Evolutionary conservation across 768 basidiomycete species (phyloP).

Genomic region (Termitomyces sp.): DNA sequence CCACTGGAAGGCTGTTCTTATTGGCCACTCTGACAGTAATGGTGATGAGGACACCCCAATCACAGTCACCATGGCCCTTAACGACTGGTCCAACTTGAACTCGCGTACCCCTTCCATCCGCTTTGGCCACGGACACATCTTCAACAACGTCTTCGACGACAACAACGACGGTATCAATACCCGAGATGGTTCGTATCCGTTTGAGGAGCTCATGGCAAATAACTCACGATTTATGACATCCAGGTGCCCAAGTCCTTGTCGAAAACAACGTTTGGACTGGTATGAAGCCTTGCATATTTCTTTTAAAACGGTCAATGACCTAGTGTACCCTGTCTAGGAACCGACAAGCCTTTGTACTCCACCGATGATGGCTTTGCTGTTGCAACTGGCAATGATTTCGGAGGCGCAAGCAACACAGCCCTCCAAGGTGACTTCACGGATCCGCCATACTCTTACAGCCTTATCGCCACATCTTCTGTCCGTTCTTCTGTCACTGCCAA

Average conservation of each 20-base stretch:
- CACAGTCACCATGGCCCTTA: slow-evolving; percentile 38
- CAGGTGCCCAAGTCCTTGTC: slow-evolving; percentile 40
- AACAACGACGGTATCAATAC: slow-evolving; percentile 42
- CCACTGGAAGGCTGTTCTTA: slow-evolving; percentile 43
- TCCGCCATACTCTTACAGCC: slow-evolving; percentile 30
- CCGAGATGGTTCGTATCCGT: slow-evolving; percentile 25
- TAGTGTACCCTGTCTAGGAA: slow-evolving; percentile 12
- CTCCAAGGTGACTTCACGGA: slow-evolving; percentile 26
- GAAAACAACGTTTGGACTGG: slow-evolving; percentile 44
- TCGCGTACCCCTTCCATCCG: slow-evolving; percentile 43
- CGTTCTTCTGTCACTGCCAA: slow-evolving; percentile 20
- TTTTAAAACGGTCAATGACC: background rate
- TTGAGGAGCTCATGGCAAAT: background rate
- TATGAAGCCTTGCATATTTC: slow-evolving; percentile 5
- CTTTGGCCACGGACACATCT: slow-evolving; percentile 42
- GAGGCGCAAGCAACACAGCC: slow-evolving; percentile 26
- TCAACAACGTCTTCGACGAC: slow-evolving; percentile 38
- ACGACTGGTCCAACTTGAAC: slow-evolving; percentile 38
- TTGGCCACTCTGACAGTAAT: slow-evolving; percentile 40
- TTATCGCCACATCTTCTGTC: slow-evolving; percentile 23
- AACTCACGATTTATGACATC: background rate
- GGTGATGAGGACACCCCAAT: slow-evolving; percentile 33
- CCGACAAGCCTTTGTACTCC: slow-evolving; percentile 33
- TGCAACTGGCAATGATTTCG: slow-evolving; percentile 32
- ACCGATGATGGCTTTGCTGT: slow-evolving; percentile 38